Base-by-base conservation (phyloP, 441 rosid genomes). In the Euphorbia celastroides region DNA sequence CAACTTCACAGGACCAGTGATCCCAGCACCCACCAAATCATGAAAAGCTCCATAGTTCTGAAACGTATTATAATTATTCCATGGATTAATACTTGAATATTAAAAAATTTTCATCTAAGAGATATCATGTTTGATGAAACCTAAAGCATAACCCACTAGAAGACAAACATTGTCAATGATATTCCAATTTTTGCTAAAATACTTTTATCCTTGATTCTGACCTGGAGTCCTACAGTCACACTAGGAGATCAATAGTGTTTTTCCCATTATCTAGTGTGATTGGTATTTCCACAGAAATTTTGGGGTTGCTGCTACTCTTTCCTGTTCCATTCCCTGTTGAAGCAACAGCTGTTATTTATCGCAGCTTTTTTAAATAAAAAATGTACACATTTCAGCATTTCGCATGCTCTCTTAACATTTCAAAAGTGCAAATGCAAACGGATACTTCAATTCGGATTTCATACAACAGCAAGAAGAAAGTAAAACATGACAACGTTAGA, bases 171-270 rank as follows among this genome's bases (percentile, higher is more conserved):
- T 38, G n/a, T n/a, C 44, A 38, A 38, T 23, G 34, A 58, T 62
- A 60, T n/a, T n/a, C n/a, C 51, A 38, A 38, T 17, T 59, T 69
- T 59, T 66, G 56, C 44, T 34, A 67, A 13, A 68, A 60, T 20
- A 34, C 58, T 31, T 56, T 22, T 61, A 73, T 52, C 28, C n/a
- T n/a, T n/a, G 56, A 71, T n/a, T 58, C 74, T 2, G 66, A 93
- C 97, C 92, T 83, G 88, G 72, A 94, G 99, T 73, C 99, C 99
- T 22, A 92, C 97, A 1, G 99, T 91, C 75, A 91, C 74, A 81
- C 99, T 67, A 94, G 82, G 70, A 94, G 89, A 78, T 91, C 97
- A 7, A 91, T 74, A 60, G 80, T 80, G 83, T 94, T 91, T 78
- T 81, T 88, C 65, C 97, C 97, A 30, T 85, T 52, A 36, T 57